These are phyloP conservation scores for Acacia concinna DNA, from an alignment of 331 rosid species.

Conservation along the genomic window DNA sequence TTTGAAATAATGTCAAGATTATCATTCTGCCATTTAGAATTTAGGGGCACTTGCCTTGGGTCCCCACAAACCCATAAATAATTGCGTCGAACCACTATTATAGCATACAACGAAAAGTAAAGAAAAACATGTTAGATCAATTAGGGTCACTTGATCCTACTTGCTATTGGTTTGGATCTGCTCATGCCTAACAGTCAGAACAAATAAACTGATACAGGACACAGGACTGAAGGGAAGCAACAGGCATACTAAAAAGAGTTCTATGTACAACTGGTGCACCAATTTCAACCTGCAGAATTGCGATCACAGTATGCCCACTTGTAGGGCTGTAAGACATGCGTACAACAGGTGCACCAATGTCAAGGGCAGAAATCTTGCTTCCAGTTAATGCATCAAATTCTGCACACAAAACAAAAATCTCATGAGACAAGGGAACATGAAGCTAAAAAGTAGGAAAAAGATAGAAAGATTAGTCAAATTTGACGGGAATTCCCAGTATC, in stretches of 20 bases:
- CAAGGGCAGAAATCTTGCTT: slow-evolving; percentile 85
- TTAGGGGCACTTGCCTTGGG: neutral
- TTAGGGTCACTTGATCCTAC: neutral
- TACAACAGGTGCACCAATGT: slow-evolving; percentile 89
- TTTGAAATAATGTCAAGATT: neutral
- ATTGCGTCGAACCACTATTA: neutral
- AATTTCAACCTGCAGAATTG: slow-evolving; percentile 71
- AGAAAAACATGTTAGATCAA: neutral
- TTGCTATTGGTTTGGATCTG: neutral
- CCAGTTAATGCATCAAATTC: slow-evolving; percentile 97
- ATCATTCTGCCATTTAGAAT: neutral
- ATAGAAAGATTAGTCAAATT: neutral
- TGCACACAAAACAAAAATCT: slow-evolving; percentile 26
- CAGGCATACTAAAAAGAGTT: neutral
- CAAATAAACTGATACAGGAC: slow-evolving; percentile 17
- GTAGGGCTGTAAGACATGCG: slow-evolving; percentile 95
- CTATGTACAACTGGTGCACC: slow-evolving; percentile 11
- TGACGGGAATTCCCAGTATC: neutral
- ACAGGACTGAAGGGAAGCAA: neutral
- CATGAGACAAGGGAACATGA: neutral
- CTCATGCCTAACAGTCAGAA: slow-evolving; percentile 4
- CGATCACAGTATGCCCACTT: slow-evolving; percentile 85
- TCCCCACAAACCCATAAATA: neutral
- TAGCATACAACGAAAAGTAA: neutral
- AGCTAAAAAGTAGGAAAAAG: neutral